Conservation (phyloP, 805 yeast genomes). For the Candida ipomoeae region DNA sequence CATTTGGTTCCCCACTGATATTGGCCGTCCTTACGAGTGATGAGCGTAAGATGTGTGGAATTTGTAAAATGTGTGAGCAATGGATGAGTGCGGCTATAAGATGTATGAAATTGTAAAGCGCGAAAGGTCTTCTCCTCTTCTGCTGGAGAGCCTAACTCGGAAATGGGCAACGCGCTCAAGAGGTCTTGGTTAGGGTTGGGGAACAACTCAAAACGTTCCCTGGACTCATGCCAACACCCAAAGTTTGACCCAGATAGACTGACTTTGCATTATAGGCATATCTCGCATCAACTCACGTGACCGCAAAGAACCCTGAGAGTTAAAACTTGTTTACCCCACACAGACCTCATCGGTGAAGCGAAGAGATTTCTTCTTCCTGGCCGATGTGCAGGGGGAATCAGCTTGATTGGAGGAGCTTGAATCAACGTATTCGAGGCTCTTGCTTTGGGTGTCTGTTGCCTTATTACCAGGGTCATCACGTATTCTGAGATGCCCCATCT, state of each 20-base stretch:
- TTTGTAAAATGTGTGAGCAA: not conserved
- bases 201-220: not conserved
- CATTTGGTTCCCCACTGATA: not conserved
- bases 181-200: not conserved
- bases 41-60: not conserved
- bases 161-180: not conserved
- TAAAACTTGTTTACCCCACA: not conserved
- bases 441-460: not conserved
- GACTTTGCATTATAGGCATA: not conserved
- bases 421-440: not conserved
- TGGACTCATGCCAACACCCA: not conserved
- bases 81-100: not conserved
- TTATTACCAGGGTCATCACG: not conserved
- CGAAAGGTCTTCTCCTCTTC: not conserved
- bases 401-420: not conserved
- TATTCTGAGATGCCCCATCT: constrained; percentile 1
- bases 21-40: not conserved
- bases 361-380: constrained; percentile 1
- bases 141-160: not conserved
- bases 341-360: constrained; percentile 4
- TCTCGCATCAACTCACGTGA: not conserved
- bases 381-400: not conserved
- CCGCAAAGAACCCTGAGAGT: not conserved
- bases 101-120: not conserved
- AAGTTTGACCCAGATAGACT: not conserved